Evolutionary conservation across 305 asterid genomes (phyloP).

Genomic region (Coffea humblotiana): DNA sequence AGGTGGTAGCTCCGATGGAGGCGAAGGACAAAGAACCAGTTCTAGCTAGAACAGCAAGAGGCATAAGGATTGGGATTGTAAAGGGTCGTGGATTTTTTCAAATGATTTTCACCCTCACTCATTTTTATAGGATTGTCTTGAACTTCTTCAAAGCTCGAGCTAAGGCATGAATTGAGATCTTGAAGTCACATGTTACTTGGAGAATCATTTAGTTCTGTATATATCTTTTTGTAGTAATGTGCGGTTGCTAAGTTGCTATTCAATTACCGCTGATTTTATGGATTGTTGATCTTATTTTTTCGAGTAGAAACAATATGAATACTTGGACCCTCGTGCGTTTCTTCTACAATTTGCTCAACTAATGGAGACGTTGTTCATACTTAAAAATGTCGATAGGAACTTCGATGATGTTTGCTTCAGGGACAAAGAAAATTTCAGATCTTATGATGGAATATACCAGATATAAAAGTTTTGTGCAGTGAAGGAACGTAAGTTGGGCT

Average conservation of each 20-base stretch:
- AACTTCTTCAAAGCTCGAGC: conserved; percentile 53
- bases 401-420: no score
- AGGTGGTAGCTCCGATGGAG: conserved; percentile 50
- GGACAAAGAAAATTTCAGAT: no score
- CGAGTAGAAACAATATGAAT: neutral
- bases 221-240: no score
- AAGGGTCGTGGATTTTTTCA: conserved; percentile 61
- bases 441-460: no score
- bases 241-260: neutral
- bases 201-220: neutral
- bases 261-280: neutral
- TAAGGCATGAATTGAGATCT: conserved; percentile 32
- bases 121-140: conserved; percentile 44
- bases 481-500: no score
- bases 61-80: conserved; percentile 61
- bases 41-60: conserved; percentile 64
- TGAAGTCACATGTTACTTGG: neutral
- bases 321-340: neutral
- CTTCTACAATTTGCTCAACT: neutral
- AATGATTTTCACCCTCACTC: conserved; percentile 52
- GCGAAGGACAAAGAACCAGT: conserved; percentile 40
- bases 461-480: no score
- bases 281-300: neutral
- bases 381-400: no score
- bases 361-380: no score